A percentile compares a stretch with the other conserved stretches of the same genome.
phyloP scores from a whole-genome alignment of 2,329 filamentous ascomycete genomes.

The Xylariaceae sp. region DNA sequence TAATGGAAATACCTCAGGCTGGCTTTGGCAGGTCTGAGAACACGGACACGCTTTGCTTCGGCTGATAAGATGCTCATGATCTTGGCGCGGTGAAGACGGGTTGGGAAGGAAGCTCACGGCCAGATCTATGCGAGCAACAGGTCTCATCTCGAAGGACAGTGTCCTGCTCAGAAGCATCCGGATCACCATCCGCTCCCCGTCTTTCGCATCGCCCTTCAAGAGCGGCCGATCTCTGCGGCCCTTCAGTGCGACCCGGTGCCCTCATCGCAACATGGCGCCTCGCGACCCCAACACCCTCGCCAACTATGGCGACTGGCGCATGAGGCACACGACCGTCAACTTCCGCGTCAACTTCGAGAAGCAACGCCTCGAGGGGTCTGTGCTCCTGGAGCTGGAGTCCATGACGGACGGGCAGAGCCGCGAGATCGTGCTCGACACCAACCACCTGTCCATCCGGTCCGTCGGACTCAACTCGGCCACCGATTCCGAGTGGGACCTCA shows the following conservation, averaged over 20 bases:
- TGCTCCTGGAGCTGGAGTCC: conserved; percentile 69
- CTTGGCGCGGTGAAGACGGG: conserved; percentile 1
- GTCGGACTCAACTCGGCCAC: conserved; percentile 60
- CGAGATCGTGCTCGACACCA: conserved; percentile 84
- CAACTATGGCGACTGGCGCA: conserved; percentile 86
- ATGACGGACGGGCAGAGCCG: conserved; percentile 64
- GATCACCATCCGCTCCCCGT: conserved; percentile 19
- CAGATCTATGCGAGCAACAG: conserved; percentile 17
- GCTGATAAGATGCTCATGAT: neutral
- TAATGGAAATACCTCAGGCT: too few species aligned
- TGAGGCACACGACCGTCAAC: conserved; percentile 73
- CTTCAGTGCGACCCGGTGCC: conserved; percentile 9
- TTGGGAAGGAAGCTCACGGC: conserved; percentile 2
- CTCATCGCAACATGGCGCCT: conserved; percentile 25
- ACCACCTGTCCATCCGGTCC: conserved; percentile 64
- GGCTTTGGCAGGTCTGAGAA: too few species aligned
- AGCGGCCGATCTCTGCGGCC: conserved; percentile 9
- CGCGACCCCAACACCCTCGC: conserved; percentile 85
- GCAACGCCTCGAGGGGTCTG: conserved; percentile 68
- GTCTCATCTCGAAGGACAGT: conserved; percentile 15
- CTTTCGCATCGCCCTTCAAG: conserved; percentile 8
- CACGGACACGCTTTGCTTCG: too few species aligned
- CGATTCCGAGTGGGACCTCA: conserved; percentile 59
- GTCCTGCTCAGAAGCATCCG: conserved; percentile 21
- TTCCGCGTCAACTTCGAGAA: conserved; percentile 78